Base-by-base conservation (phyloP, 2,329 filamentous ascomycete species). In the Colletotrichum tanaceti region DNA sequence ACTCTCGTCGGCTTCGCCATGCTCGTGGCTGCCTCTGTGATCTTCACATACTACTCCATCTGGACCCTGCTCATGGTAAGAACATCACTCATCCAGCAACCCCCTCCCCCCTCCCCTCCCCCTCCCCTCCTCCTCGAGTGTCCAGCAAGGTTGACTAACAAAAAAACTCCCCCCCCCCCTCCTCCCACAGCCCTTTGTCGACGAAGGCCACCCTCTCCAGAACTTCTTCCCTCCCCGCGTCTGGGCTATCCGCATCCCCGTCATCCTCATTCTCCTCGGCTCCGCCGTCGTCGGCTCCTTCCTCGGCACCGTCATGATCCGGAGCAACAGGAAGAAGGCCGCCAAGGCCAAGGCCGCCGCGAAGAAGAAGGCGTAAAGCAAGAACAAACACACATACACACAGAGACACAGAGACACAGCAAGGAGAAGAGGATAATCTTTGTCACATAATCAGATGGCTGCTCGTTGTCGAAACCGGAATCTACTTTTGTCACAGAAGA, bases 161-260 rank as follows among this genome's bases (percentile, higher is more conserved):
- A 16, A 35, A 24, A 35, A 35, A 35, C 7, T 10, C 32, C 0
- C 32, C 32, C 10, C 44, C 20, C 62, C 41, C 44, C 20, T 61
- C 41, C 53, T 35, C 22, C 58, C 63, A 72, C 74, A 99, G 96
- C 96, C 96, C 79, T 99, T 99, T 81, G 96, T 99, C 81, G 96
- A 99, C 81, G 89, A 92, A 66, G 93, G 93, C 79, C 96, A 99
- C 81, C 91, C 93, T 65, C 91, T 98, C 68, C 96, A 99, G 79
- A 91, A 91, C 79, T 87, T 98, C 84, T 99, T 99, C 85, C 96
- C 93, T 71, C 95, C 95, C 54, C 94, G 96, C 79, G 94, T 97
- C 79, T 99, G 96, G 96, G 96, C 96, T 70, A 97, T 99, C 79
- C 94, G 96, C 80, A 96, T 99, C 77, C 96, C 96, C 74, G 95